Evolutionary conservation across 2,329 filamentous ascomycete species (phyloP).

Genomic region (Fusarium sp.): DNA sequence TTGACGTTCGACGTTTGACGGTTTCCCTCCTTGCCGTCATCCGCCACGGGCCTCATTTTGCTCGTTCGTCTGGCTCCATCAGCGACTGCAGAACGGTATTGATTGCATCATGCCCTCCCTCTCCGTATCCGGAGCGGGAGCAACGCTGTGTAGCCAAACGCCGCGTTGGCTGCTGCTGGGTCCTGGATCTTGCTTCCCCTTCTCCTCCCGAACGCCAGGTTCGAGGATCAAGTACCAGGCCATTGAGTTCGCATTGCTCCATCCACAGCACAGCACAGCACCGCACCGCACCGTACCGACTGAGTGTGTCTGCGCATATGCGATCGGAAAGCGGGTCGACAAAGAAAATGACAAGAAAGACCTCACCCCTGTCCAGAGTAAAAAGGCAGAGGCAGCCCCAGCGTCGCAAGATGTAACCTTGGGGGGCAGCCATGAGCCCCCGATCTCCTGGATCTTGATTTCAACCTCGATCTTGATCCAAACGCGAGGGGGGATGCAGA

Average conservation of each 20-base stretch:
- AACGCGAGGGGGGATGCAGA: slow-evolving; percentile 3
- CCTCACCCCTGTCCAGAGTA: background rate
- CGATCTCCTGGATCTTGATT: slow-evolving; percentile 11
- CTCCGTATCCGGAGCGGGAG: slow-evolving; percentile 1
- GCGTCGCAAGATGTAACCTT: slow-evolving; percentile 11
- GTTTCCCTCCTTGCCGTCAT: slow-evolving; percentile 11
- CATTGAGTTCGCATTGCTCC: background rate
- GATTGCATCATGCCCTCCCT: slow-evolving; percentile 2
- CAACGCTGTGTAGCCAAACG: background rate
- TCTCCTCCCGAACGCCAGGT: background rate
- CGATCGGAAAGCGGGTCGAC: slow-evolving; percentile 5
- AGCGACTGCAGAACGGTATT: background rate
- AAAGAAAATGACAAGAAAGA: background rate
- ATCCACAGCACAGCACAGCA: background rate
- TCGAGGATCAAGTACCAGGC: slow-evolving; percentile 1
- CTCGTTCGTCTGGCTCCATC: background rate
- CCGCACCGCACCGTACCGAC: background rate
- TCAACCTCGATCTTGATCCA: slow-evolving; percentile 2
- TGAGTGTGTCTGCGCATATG: slow-evolving; percentile 2
- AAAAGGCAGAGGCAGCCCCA: background rate
- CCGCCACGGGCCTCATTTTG: background rate
- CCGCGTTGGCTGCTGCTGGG: background rate
- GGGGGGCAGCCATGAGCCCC: background rate
- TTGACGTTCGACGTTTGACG: slow-evolving; percentile 9
- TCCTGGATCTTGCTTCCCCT: background rate